These are phyloP conservation scores for Lactifluus volemus DNA, from an alignment of 768 basidiomycete species.

Conservation along the genomic window DNA sequence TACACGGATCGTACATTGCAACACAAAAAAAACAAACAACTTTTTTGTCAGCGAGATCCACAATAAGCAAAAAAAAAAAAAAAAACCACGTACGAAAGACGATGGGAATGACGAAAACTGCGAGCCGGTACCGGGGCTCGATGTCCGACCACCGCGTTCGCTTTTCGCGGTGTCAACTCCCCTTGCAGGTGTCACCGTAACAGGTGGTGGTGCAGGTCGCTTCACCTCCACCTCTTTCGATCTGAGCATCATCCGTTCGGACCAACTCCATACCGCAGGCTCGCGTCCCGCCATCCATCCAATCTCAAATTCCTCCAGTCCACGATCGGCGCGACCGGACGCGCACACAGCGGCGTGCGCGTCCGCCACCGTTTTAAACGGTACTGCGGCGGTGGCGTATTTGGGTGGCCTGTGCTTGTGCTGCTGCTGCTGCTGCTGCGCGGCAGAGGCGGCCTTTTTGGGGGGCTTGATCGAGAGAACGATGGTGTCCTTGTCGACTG, in stretches of 20 bases:
- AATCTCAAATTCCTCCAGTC: slow-evolving; percentile 55
- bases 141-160: background rate
- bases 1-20: background rate
- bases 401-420: slow-evolving; percentile 54
- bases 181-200: background rate
- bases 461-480: slow-evolving; percentile 58
- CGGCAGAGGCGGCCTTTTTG: slow-evolving; percentile 47
- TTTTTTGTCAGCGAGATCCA: background rate
- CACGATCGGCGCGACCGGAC: slow-evolving; percentile 41
- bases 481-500: slow-evolving; percentile 52
- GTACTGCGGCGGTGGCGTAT: slow-evolving; percentile 60
- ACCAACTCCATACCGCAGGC: slow-evolving; percentile 62
- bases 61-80: too few relatives aligned
- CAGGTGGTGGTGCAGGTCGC: too few relatives aligned
- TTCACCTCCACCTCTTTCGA: slow-evolving; percentile 28
- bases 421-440: too few relatives aligned
- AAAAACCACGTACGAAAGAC: slow-evolving; percentile 3
- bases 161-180: background rate
- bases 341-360: slow-evolving; percentile 72
- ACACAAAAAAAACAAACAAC: background rate
- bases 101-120: slow-evolving; percentile 11
- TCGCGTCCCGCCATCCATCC: slow-evolving; percentile 69
- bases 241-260: slow-evolving; percentile 64
- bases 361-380: slow-evolving; percentile 66
- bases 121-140: background rate